Conservation (phyloP, 2,329 filamentous ascomycete species). For the Ascocoryne sarcoides region DNA sequence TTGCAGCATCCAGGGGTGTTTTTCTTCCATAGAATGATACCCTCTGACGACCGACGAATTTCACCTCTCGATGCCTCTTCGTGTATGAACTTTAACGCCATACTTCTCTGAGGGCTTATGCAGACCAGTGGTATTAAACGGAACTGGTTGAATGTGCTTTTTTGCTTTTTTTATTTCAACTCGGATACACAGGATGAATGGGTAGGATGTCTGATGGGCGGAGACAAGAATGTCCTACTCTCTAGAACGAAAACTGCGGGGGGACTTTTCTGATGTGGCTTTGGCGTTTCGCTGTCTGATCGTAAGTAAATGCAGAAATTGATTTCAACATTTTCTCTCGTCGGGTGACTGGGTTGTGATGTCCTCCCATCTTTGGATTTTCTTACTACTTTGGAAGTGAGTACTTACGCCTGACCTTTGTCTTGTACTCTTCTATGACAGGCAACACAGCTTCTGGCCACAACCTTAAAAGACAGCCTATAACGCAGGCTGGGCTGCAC, state of each 20-base stretch:
- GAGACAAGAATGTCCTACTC: conserved; percentile 2
- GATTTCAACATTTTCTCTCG: too few species aligned
- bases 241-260: conserved; percentile 9
- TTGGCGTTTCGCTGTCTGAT: conserved; percentile 7
- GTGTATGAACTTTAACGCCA: conserved; percentile 24
- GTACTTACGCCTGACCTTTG: too few species aligned
- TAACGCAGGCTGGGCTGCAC: too few species aligned
- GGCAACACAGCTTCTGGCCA: too few species aligned
- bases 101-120: too few species aligned
- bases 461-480: too few species aligned
- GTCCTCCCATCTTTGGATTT: too few species aligned
- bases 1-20: conserved; percentile 14
- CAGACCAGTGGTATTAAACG: too few species aligned
- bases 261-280: conserved; percentile 2
- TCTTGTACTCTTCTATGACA: too few species aligned
- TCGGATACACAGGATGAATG: background rate
- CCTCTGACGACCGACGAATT: conserved; percentile 25
- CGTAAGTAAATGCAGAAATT: conserved; percentile 1
- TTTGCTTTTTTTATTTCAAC: conserved; percentile 5
- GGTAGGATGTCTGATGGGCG: conserved; percentile 14
- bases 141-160: background rate
- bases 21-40: conserved; percentile 25
- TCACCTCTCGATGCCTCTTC: conserved; percentile 20
- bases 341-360: too few species aligned
- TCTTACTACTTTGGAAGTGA: too few species aligned